phyloP scores from a whole-genome alignment of 2,329 filamentous ascomycete genomes.

The Diaporthe australafricana region DNA sequence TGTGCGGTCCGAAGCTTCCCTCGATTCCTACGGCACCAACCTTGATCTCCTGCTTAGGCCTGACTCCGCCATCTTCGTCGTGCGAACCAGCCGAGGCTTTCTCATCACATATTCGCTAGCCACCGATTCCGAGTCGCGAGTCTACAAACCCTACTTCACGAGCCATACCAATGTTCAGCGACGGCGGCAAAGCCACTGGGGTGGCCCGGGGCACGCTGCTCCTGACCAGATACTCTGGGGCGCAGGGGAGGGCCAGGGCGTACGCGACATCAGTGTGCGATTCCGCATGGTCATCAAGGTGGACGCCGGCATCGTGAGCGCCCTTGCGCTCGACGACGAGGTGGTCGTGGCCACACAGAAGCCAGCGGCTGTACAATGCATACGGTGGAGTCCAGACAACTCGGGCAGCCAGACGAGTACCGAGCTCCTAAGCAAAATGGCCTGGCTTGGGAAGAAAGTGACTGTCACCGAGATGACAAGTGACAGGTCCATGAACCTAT shows the following conservation, averaged over 20 bases:
- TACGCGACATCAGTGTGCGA: conserved; percentile 87
- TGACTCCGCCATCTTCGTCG: conserved; percentile 90
- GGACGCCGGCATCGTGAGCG: conserved; percentile 91
- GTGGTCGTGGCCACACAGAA: conserved; percentile 91
- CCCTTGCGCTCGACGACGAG: conserved; percentile 91
- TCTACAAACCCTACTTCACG: conserved; percentile 86
- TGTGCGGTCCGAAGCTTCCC: conserved; percentile 81
- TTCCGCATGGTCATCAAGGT: conserved; percentile 99
- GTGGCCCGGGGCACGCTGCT: conserved; percentile 63
- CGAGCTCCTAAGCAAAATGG: conserved; percentile 88
- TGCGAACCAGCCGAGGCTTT: conserved; percentile 87
- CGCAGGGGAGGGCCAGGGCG: conserved; percentile 83
- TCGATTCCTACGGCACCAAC: conserved; percentile 87
- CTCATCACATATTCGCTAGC: conserved; percentile 95
- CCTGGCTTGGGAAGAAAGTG: conserved; percentile 83
- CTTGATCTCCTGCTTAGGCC: conserved; percentile 87
- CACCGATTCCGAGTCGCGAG: conserved; percentile 82
- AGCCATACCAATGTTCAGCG: conserved; percentile 73
- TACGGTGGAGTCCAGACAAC: conserved; percentile 90
- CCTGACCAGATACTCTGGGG: conserved; percentile 77
- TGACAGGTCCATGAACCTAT: conserved; percentile 95
- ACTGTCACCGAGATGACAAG: conserved; percentile 87
- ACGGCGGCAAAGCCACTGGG: conserved; percentile 70
- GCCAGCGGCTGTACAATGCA: conserved; percentile 95
- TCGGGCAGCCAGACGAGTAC: conserved; percentile 88